Evolutionary conservation across 2,329 filamentous ascomycete species (phyloP).

Genomic region (Diaporthe vaccinii): DNA sequence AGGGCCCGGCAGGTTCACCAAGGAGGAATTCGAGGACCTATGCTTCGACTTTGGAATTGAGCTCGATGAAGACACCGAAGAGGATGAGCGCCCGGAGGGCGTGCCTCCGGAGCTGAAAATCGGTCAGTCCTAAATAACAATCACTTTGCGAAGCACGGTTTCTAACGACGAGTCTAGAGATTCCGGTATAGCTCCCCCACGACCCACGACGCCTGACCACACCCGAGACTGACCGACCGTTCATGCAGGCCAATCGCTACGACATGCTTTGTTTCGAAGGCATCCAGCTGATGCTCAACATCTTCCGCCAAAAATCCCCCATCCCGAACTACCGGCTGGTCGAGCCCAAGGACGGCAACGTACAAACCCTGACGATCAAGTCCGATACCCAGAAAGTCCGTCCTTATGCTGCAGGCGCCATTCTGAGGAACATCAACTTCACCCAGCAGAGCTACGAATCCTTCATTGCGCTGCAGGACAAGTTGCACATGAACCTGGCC

Average conservation of each 20-base stretch:
- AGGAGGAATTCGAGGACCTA: slow-evolving; percentile 94
- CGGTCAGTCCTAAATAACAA: slow-evolving; percentile 39
- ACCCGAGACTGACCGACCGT: slow-evolving; percentile 14
- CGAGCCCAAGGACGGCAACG: slow-evolving; percentile 77
- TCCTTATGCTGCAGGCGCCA: slow-evolving; percentile 89
- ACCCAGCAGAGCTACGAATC: slow-evolving; percentile 92
- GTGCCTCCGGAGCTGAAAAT: slow-evolving; percentile 96
- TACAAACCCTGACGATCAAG: slow-evolving; percentile 85
- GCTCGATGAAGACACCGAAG: slow-evolving; percentile 93
- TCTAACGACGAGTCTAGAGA: slow-evolving; percentile 36
- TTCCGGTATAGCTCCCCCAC: slow-evolving; percentile 35
- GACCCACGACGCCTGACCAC: neutral
- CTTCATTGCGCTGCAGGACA: slow-evolving; percentile 98
- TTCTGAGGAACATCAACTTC: slow-evolving; percentile 92
- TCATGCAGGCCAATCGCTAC: slow-evolving; percentile 93
- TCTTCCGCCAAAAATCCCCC: slow-evolving; percentile 84
- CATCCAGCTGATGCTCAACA: slow-evolving; percentile 94
- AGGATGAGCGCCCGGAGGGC: slow-evolving; percentile 80
- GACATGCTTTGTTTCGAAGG: slow-evolving; percentile 98
- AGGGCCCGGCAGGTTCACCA: slow-evolving; percentile 76
- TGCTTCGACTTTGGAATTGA: slow-evolving; percentile 99
- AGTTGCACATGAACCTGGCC: slow-evolving; percentile 96
- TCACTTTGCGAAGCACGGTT: neutral
- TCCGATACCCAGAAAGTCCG: slow-evolving; percentile 83
- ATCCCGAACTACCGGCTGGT: slow-evolving; percentile 85